phyloP scores from a whole-genome alignment of 805 yeast species.

The Kodamaea fukazawae region DNA sequence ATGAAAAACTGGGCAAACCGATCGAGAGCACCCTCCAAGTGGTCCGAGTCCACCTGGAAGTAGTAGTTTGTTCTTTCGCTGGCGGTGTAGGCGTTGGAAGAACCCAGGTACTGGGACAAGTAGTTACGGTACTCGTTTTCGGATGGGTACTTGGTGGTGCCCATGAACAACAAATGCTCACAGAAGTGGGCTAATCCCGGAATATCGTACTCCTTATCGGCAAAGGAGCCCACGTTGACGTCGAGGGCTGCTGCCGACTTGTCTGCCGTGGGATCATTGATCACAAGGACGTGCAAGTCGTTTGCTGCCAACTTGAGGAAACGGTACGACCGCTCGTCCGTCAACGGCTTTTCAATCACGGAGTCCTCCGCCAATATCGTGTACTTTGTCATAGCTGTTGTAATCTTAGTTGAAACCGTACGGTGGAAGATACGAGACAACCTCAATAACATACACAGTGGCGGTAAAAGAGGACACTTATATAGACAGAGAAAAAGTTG shows the following conservation, averaged over 20 bases:
- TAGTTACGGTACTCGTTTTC: conserved; percentile 74
- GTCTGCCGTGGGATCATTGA: conserved; percentile 68
- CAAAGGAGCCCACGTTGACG: conserved; percentile 73
- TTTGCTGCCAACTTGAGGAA: conserved; percentile 55
- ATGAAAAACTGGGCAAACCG: conserved; percentile 92
- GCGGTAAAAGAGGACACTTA: too few relatives aligned
- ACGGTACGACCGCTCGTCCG: conserved; percentile 77
- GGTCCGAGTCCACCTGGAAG: conserved; percentile 76
- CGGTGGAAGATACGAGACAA: too few relatives aligned
- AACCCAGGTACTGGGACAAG: conserved; percentile 81
- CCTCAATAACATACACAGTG: too few relatives aligned
- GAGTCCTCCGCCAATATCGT: conserved; percentile 10
- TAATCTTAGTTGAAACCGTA: not conserved
- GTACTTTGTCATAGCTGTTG: not conserved
- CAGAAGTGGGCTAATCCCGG: conserved; percentile 80
- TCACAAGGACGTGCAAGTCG: conserved; percentile 56
- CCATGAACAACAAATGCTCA: conserved; percentile 69
- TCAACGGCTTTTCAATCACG: conserved; percentile 43
- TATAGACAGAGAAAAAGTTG: not conserved
- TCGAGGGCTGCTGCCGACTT: conserved; percentile 78
- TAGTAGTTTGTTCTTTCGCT: conserved; percentile 86
- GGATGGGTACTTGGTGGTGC: conserved; percentile 69
- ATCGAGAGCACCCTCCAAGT: conserved; percentile 84
- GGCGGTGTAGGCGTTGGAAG: conserved; percentile 89
- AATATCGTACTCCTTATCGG: conserved; percentile 55